phyloP scores from a whole-genome alignment of 2,329 filamentous ascomycete genomes.

The Colletotrichum musicola region DNA sequence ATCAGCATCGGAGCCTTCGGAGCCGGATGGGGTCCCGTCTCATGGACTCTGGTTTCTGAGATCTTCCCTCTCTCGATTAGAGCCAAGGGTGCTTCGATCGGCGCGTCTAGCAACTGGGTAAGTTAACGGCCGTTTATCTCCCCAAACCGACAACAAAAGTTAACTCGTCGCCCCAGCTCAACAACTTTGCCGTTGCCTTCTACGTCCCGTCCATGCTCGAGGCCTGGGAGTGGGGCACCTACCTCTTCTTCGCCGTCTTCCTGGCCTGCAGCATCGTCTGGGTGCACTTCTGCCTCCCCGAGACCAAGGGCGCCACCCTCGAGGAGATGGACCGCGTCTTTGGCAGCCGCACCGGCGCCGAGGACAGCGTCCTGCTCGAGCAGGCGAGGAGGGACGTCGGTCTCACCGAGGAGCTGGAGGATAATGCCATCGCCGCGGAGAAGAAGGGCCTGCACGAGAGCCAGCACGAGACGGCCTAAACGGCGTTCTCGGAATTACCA shows the following conservation, averaged over 20 bases:
- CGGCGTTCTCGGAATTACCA: not conserved
- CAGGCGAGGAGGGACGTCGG: slow-evolving; percentile 43
- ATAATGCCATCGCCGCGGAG: slow-evolving; percentile 34
- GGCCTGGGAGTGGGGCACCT: slow-evolving; percentile 62
- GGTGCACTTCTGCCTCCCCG: slow-evolving; percentile 64
- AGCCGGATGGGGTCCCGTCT: slow-evolving; percentile 49
- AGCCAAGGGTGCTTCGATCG: slow-evolving; percentile 56
- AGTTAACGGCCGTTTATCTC: not conserved
- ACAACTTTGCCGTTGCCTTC: slow-evolving; percentile 62
- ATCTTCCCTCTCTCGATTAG: slow-evolving; percentile 54
- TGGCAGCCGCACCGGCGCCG: slow-evolving; percentile 50
- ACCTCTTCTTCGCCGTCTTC: slow-evolving; percentile 68
- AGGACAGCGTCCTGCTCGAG: slow-evolving; percentile 42
- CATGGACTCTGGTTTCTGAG: slow-evolving; percentile 52
- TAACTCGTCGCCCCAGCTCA: slow-evolving; percentile 44
- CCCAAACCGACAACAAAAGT: not conserved
- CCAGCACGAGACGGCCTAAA: slow-evolving; percentile 22
- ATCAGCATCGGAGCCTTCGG: slow-evolving; percentile 41
- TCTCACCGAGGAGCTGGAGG: slow-evolving; percentile 37
- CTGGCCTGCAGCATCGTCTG: slow-evolving; percentile 61
- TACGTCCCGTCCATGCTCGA: slow-evolving; percentile 57
- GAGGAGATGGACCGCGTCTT: slow-evolving; percentile 69
- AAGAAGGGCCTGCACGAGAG: slow-evolving; percentile 37
- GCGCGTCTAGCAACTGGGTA: slow-evolving; percentile 58
- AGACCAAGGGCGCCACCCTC: slow-evolving; percentile 67